These are phyloP conservation scores for Puccinia horiana DNA, from an alignment of 1,284 basidiomycete genomes.

Conservation along the genomic window DNA sequence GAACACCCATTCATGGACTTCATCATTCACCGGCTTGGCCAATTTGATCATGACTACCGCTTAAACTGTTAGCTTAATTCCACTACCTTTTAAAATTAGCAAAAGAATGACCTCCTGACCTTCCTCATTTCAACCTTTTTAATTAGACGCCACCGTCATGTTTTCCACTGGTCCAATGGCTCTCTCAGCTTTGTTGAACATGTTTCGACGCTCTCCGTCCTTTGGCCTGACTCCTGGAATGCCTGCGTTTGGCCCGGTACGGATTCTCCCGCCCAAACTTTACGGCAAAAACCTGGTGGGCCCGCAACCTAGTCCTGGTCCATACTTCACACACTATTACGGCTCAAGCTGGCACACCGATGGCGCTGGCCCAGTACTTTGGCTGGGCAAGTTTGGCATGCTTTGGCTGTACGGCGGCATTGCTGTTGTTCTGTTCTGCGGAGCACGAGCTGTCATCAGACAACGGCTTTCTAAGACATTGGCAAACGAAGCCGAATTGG, in stretches of 20 bases:
- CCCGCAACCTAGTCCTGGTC: slow-evolving; percentile 65
- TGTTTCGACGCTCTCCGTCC: slow-evolving; percentile 66
- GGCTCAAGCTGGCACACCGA: slow-evolving; percentile 80
- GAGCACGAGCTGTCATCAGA: not conserved
- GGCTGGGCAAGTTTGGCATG: slow-evolving; percentile 41
- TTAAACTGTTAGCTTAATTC: slow-evolving; percentile 19
- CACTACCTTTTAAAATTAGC: slow-evolving; percentile 53
- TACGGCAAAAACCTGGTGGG: slow-evolving; percentile 97
- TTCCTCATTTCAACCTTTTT: slow-evolving; percentile 60
- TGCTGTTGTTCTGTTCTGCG: not conserved
- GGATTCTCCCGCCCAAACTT: slow-evolving; percentile 86
- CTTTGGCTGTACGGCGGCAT: slow-evolving; percentile 31
- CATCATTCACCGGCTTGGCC: slow-evolving; percentile 71
- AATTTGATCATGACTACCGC: slow-evolving; percentile 48
- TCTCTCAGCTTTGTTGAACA: slow-evolving; percentile 56
- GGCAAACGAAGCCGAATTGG: not conserved
- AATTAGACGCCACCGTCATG: slow-evolving; percentile 97
- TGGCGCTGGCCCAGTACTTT: slow-evolving; percentile 58
- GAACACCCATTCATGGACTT: slow-evolving; percentile 86
- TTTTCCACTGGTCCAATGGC: slow-evolving; percentile 81
- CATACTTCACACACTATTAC: slow-evolving; percentile 81
- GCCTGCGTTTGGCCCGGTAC: slow-evolving; percentile 61
- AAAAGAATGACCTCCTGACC: not conserved
- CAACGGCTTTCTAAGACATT: not conserved
- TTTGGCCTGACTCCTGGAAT: slow-evolving; percentile 68